Conservation (phyloP, 177 flowering plant species). For the Vitis hybrid region DNA sequence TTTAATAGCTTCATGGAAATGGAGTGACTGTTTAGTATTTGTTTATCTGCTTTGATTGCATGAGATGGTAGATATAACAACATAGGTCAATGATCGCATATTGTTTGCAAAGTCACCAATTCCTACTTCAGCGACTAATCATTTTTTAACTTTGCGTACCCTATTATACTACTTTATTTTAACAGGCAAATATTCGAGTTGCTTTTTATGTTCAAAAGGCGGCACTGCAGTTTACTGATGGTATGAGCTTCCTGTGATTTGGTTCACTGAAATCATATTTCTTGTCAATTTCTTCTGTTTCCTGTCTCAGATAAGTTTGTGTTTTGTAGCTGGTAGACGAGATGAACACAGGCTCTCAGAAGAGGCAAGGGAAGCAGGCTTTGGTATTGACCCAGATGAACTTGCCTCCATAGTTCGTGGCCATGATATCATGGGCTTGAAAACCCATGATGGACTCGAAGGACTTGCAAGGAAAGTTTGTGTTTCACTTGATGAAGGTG, state of each 20-base stretch:
- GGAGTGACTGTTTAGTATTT: too few relatives aligned
- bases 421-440: slow-evolving; percentile 41
- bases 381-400: slow-evolving; percentile 46
- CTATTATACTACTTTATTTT: not conserved
- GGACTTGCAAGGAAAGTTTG: slow-evolving; percentile 41
- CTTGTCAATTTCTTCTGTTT: not conserved
- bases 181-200: slow-evolving; percentile 56
- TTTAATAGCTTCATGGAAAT: too few relatives aligned
- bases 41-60: too few relatives aligned
- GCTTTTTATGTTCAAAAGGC: slow-evolving; percentile 53
- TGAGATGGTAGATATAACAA: too few relatives aligned
- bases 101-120: too few relatives aligned
- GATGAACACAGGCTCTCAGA: slow-evolving; percentile 28
- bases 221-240: slow-evolving; percentile 54
- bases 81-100: too few relatives aligned
- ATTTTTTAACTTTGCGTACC: too few relatives aligned
- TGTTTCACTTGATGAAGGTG: slow-evolving; percentile 46
- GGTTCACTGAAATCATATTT: too few relatives aligned
- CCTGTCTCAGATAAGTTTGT: not conserved
- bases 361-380: slow-evolving; percentile 41
- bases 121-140: too few relatives aligned
- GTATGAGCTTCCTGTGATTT: slow-evolving; percentile 22
- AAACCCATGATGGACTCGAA: slow-evolving; percentile 35
- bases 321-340: slow-evolving; percentile 31
- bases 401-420: slow-evolving; percentile 47